phyloP scores from a whole-genome alignment of 768 basidiomycete species.

The Tylopilus balloui region DNA sequence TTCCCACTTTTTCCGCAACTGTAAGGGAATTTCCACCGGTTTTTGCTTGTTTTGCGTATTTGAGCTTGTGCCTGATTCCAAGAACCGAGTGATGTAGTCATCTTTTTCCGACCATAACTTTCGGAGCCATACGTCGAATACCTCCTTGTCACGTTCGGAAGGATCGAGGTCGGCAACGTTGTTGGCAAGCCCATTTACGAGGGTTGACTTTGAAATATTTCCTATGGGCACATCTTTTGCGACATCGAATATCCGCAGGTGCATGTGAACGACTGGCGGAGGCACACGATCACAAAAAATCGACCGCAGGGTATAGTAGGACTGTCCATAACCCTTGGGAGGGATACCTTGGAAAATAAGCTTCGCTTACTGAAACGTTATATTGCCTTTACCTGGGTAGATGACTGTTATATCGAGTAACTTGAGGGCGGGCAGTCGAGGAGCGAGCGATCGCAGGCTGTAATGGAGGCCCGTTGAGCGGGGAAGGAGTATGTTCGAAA shows the following conservation, averaged over 20 bases:
- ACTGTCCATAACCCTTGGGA: slow-evolving; percentile 75
- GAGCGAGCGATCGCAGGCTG: slow-evolving; percentile 73
- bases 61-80: slow-evolving; percentile 47
- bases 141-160: slow-evolving; percentile 51
- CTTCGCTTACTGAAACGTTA: not conserved
- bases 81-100: slow-evolving; percentile 62
- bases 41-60: slow-evolving; percentile 20
- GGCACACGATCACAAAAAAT: slow-evolving; percentile 78
- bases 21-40: slow-evolving; percentile 54
- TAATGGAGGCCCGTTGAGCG: slow-evolving; percentile 89
- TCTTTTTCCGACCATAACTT: slow-evolving; percentile 86
- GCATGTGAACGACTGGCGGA: slow-evolving; percentile 84
- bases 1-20: slow-evolving; percentile 51
- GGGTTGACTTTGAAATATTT: slow-evolving; percentile 39
- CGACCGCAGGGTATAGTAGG: slow-evolving; percentile 84
- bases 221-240: slow-evolving; percentile 65
- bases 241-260: slow-evolving; percentile 76
- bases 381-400: slow-evolving; percentile 65
- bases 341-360: slow-evolving; percentile 56
- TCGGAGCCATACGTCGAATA: slow-evolving; percentile 82
- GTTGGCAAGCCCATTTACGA: slow-evolving; percentile 27
- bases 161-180: slow-evolving; percentile 44
- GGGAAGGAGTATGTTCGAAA: slow-evolving; percentile 79
- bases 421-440: slow-evolving; percentile 70
- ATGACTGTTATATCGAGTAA: slow-evolving; percentile 89